Base-by-base conservation (phyloP, 352 stramenopile species). In the Globisporangium middletonii region DNA sequence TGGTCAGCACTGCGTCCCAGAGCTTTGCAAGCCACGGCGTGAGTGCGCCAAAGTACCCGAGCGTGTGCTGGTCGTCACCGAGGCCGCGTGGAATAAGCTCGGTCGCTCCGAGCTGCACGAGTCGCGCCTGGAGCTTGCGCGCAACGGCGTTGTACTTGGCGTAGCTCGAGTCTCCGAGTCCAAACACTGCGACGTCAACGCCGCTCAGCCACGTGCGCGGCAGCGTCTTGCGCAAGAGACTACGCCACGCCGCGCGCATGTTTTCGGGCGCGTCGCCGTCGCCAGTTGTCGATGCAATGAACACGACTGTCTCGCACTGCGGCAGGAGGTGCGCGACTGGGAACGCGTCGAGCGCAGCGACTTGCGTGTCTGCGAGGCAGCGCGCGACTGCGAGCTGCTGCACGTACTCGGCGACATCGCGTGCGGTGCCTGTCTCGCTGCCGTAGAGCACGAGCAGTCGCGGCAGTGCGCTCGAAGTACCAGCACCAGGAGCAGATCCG, bases 61-160 rank as follows among this genome's bases (percentile, higher is more conserved):
- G 68, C n/a, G 70, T 70, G 47, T 94, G 90, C 58, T 97, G 89
- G 60, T 97, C 89, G 49, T 97, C 89, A 35, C 85, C 89, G 0
- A 97, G 70, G 0, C 84, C 89, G 35, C 85, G 70, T n/a, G 81
- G 68, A 9, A 92, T 62, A 43, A 96, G 63, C 57, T 94, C 79
- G 6, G 46, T 72, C 0, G 84, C 87, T 9, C 89, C 89, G 26
- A 98, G 72, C 61, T 97, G 89, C 54, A 90, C 47, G 43, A 98
- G 65, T 6, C 92, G 79, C 27, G 75, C 79, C 53, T 96, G 78
- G 27, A 98, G 69, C 37, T 84, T 86, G 4, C 89, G 69, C 13
- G 86, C 93, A 19, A 94, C 85, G 0, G 88, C 86, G 55, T 97
- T 97, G 73, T 93, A 98, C 72, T 97, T 97, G 61, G 79, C 81